phyloP scores from a whole-genome alignment of 2,329 filamentous ascomycete species.

The Peltaster fructicola region DNA sequence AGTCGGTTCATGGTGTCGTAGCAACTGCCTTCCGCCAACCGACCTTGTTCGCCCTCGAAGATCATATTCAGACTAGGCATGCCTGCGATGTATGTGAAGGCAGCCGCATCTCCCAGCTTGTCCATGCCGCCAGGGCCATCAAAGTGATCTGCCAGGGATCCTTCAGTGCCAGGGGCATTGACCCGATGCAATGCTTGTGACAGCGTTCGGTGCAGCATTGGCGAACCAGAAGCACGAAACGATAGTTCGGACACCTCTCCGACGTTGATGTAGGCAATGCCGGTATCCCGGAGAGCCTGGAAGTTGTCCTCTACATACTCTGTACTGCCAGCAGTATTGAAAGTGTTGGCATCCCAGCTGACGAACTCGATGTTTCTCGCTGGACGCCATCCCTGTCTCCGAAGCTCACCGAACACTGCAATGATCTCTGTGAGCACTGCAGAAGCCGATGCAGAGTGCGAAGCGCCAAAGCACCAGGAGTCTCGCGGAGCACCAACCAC shows the following conservation, averaged over 20 bases:
- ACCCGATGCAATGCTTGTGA: constrained; percentile 58
- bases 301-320: constrained; percentile 83
- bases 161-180: constrained; percentile 51
- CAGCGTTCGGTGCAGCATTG: constrained; percentile 57
- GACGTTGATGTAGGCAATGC: constrained; percentile 79
- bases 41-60: constrained; percentile 44
- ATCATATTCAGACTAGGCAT: constrained; percentile 73
- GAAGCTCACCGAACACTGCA: constrained; percentile 65
- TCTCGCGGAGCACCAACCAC: constrained; percentile 92
- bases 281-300: constrained; percentile 53
- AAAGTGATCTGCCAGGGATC: constrained; percentile 53
- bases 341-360: constrained; percentile 88
- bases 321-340: constrained; percentile 85
- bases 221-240: constrained; percentile 65
- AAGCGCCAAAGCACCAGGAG: constrained; percentile 75
- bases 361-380: constrained; percentile 92
- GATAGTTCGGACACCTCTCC: constrained; percentile 59
- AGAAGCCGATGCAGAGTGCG: constrained; percentile 72
- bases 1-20: constrained; percentile 73
- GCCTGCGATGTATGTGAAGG: constrained; percentile 83
- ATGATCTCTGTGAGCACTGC: constrained; percentile 82
- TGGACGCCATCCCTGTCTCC: constrained; percentile 67
- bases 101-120: constrained; percentile 81
- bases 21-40: constrained; percentile 60
- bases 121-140: constrained; percentile 58